Percentiles rank a stretch among this genome's conserved stretches.
phyloP scores from a whole-genome alignment of 1,284 basidiomycete genomes.

The Leccinum griseonigrum region DNA sequence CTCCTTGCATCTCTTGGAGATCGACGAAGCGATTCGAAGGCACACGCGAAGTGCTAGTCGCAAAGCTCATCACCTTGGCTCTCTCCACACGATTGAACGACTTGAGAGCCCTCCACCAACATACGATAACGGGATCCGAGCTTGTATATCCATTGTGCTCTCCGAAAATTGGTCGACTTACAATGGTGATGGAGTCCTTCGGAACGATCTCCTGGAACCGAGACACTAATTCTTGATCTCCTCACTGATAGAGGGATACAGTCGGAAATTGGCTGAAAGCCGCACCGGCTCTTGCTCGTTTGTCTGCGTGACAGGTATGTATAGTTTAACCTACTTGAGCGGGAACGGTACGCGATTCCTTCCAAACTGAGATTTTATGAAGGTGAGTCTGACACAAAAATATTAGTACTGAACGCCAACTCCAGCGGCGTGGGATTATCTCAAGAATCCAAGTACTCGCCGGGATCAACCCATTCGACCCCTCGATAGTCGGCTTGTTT shows the following conservation, averaged over 20 bases:
- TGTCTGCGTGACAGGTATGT: slow-evolving; percentile 85
- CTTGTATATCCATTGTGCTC: slow-evolving; percentile 86
- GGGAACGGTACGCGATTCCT: slow-evolving; percentile 77
- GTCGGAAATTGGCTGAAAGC: slow-evolving; percentile 84
- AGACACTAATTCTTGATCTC: slow-evolving; percentile 88
- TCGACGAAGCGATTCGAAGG: slow-evolving; percentile 93
- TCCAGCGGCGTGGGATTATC: slow-evolving; percentile 83
- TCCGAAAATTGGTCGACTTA: slow-evolving; percentile 37
- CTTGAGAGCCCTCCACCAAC: slow-evolving; percentile 99
- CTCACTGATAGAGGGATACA: slow-evolving; percentile 95
- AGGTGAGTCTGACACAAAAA: slow-evolving; percentile 28
- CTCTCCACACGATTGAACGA: slow-evolving; percentile 97
- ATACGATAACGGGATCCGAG: slow-evolving; percentile 92
- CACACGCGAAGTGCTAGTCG: slow-evolving; percentile 92
- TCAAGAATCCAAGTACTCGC: slow-evolving; percentile 93
- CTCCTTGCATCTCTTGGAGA: slow-evolving; percentile 91
- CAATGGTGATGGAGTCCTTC: slow-evolving; percentile 78
- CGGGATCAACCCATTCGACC: slow-evolving; percentile 93
- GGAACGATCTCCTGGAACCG: slow-evolving; percentile 98
- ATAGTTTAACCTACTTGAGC: slow-evolving; percentile 77
- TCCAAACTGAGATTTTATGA: slow-evolving; percentile 63
- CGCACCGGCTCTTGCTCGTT: slow-evolving; percentile 98
- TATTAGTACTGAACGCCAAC: slow-evolving; percentile 70
- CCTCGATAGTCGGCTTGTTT: slow-evolving; percentile 92
- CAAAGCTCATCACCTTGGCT: slow-evolving; percentile 95